phyloP scores from a whole-genome alignment of 2,329 filamentous ascomycete species.

The Fusarium pseudocircinatum region DNA sequence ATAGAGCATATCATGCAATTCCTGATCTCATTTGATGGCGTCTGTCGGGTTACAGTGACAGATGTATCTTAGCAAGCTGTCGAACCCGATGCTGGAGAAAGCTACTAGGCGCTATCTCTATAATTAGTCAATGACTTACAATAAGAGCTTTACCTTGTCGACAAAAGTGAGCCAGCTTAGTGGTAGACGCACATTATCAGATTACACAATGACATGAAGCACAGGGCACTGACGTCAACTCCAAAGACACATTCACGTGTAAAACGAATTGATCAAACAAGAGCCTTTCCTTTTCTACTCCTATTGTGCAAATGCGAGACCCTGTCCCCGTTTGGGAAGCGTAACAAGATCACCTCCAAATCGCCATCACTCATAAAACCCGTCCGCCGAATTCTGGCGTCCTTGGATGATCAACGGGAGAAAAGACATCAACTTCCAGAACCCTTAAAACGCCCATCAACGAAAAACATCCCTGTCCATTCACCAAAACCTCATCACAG shows the following conservation, averaged over 20 bases:
- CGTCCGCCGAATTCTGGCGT: constrained; percentile 40
- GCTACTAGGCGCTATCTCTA: too few relatives aligned
- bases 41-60: neutral
- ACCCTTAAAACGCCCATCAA: constrained; percentile 12
- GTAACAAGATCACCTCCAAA: constrained; percentile 45
- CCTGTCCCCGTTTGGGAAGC: constrained; percentile 44
- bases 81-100: neutral
- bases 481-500: constrained; percentile 11
- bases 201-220: neutral
- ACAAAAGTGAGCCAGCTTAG: too few relatives aligned
- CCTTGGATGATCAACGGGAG: constrained; percentile 31
- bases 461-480: constrained; percentile 4
- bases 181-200: neutral
- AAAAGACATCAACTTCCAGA: constrained; percentile 9
- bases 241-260: neutral
- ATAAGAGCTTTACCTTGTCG: neutral
- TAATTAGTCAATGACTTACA: too few relatives aligned
- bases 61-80: neutral
- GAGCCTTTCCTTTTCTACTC: constrained; percentile 51
- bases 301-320: constrained; percentile 50
- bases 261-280: constrained; percentile 43
- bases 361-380: constrained; percentile 41
- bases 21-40: too few relatives aligned
- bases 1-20: neutral
- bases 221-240: neutral